phyloP scores from a whole-genome alignment of 257 asterid species.

The Solanum gracilifrons region DNA sequence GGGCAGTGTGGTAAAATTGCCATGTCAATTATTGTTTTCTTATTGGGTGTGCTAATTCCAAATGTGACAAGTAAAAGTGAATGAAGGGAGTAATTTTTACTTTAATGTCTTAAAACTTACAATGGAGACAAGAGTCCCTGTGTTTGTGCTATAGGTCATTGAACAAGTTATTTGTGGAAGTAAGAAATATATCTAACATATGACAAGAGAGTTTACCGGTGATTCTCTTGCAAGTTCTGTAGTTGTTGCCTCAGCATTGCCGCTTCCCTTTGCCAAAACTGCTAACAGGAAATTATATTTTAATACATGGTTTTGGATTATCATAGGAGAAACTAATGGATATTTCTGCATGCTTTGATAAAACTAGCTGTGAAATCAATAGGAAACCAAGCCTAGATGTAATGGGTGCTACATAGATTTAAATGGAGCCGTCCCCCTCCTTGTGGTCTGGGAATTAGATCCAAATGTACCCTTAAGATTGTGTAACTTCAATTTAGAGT shows the following conservation, averaged over 20 bases:
- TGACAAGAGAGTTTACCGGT: conserved; percentile 29
- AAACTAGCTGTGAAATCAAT: not conserved
- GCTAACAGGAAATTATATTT: conserved; percentile 3
- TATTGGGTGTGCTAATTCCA: not conserved
- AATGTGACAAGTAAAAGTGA: not conserved
- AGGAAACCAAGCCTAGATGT: not conserved
- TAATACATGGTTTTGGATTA: not conserved
- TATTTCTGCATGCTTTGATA: not conserved
- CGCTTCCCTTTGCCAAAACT: conserved; percentile 74
- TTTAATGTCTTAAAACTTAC: not conserved
- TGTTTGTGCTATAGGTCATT: not conserved
- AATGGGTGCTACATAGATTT: not conserved
- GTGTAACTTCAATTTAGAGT: not conserved
- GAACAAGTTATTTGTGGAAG: not conserved
- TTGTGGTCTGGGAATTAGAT: not conserved
- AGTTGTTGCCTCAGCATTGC: conserved; percentile 49
- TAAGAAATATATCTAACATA: not conserved
- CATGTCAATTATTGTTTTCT: not conserved
- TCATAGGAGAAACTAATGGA: not conserved
- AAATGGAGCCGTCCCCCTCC: not conserved
- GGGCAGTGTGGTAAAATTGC: not conserved
- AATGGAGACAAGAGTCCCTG: not conserved
- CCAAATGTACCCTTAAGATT: not conserved
- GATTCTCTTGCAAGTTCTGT: conserved; percentile 53
- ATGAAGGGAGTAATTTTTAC: not conserved